Percentiles rank a stretch among this genome's conserved stretches.
phyloP scores from a whole-genome alignment of 2,329 filamentous ascomycete species.

The Neobulgaria alba region DNA sequence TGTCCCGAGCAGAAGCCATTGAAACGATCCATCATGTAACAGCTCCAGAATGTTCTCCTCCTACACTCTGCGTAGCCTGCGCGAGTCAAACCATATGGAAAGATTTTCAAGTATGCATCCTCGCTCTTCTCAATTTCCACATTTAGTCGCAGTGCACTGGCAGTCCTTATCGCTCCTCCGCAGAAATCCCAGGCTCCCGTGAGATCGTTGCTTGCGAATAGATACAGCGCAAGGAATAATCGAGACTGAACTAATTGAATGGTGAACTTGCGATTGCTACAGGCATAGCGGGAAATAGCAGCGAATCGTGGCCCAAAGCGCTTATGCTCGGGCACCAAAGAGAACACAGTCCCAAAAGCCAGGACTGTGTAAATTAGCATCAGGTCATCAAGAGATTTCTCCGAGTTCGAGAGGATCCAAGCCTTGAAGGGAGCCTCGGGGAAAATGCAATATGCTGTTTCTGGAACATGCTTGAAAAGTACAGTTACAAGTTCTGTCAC shows the following conservation, averaged over 20 bases:
- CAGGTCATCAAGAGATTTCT: slow-evolving; percentile 44
- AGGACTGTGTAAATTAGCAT: slow-evolving; percentile 54
- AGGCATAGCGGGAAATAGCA: slow-evolving; percentile 49
- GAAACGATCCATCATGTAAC: slow-evolving; percentile 61
- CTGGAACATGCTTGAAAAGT: slow-evolving; percentile 50
- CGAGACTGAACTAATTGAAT: slow-evolving; percentile 60
- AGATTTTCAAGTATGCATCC: slow-evolving; percentile 32
- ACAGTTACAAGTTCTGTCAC: slow-evolving; percentile 43
- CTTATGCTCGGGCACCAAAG: slow-evolving; percentile 36
- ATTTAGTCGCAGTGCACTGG: slow-evolving; percentile 53
- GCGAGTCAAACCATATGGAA: slow-evolving; percentile 49
- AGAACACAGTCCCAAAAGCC: slow-evolving; percentile 48
- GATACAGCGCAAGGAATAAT: slow-evolving; percentile 58
- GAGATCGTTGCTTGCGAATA: slow-evolving; percentile 51
- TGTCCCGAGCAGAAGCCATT: slow-evolving; percentile 48
- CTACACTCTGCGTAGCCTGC: slow-evolving; percentile 55
- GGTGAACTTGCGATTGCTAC: slow-evolving; percentile 42
- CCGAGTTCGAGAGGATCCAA: slow-evolving; percentile 40
- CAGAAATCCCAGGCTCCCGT: slow-evolving; percentile 55
- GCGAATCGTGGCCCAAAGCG: slow-evolving; percentile 39
- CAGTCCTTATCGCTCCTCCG: slow-evolving; percentile 51
- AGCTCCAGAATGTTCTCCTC: slow-evolving; percentile 64
- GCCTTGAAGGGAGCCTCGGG: slow-evolving; percentile 42
- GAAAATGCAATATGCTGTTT: slow-evolving; percentile 46
- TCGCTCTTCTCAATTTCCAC: slow-evolving; percentile 46